Evolutionary conservation across 2,329 filamentous ascomycete genomes (phyloP).

Genomic region (Annulohypoxylon truncatum): DNA sequence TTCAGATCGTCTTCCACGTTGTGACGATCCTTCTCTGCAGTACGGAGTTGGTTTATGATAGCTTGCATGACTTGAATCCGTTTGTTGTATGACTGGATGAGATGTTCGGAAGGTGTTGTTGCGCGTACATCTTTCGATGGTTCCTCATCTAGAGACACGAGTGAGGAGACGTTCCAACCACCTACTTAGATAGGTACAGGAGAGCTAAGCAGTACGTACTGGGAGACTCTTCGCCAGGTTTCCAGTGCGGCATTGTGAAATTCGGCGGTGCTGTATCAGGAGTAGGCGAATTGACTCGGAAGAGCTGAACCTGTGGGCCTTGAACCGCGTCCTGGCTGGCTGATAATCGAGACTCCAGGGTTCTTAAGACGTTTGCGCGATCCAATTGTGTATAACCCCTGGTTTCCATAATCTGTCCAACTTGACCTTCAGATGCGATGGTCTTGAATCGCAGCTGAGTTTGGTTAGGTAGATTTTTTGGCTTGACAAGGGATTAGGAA

Average conservation of each 20-base stretch:
- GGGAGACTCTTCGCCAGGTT: not conserved
- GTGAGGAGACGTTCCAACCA: not conserved
- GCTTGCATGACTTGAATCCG: constrained; percentile 24
- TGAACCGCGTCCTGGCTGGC: not conserved
- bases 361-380: constrained; percentile 12
- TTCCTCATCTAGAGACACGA: not conserved
- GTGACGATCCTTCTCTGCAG: not conserved
- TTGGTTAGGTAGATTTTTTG: not conserved
- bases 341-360: constrained; percentile 24
- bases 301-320: constrained; percentile 29
- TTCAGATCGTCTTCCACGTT: constrained; percentile 1
- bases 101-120: constrained; percentile 6
- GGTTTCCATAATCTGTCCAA: constrained; percentile 16
- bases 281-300: constrained; percentile 19
- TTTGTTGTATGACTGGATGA: constrained; percentile 15
- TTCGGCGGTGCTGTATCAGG: not conserved
- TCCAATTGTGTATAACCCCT: constrained; percentile 23
- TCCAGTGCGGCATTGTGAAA: not conserved
- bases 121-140: not conserved
- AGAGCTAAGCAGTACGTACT: not conserved
- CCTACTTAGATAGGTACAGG: not conserved
- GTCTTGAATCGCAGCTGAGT: not conserved
- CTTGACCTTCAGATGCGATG: not conserved
- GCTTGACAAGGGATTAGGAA: not conserved
- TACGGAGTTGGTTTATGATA: constrained; percentile 20